Percentiles rank a stretch among this genome's conserved stretches.
These are phyloP conservation scores for Aspergillus sp. DNA, from an alignment of 2,329 filamentous ascomycete genomes.

Conservation along the genomic window DNA sequence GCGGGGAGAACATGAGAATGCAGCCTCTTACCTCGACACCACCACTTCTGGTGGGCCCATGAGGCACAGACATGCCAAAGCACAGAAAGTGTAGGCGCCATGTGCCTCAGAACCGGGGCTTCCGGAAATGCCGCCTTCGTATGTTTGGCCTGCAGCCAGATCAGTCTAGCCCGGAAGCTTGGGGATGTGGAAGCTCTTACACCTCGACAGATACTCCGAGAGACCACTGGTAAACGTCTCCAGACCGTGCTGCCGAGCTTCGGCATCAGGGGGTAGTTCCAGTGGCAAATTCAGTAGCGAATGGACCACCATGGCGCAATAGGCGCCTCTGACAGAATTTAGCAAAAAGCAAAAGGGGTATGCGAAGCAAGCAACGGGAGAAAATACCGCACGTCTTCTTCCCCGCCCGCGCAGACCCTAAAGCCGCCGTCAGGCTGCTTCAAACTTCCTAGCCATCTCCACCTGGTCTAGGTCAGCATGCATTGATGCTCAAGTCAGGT, in stretches of 20 bases:
- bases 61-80: constrained; percentile 83
- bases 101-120: constrained; percentile 88
- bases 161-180: constrained; percentile 10
- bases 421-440: constrained; percentile 93
- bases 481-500: constrained; percentile 1
- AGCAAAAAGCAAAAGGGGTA: constrained; percentile 7
- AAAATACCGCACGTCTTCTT: constrained; percentile 81
- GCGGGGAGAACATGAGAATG: neutral
- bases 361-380: constrained; percentile 19
- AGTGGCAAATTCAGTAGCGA: constrained; percentile 81
- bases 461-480: constrained; percentile 49
- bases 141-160: constrained; percentile 71
- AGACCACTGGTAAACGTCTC: constrained; percentile 71
- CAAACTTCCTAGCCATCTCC: constrained; percentile 83
- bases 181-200: constrained; percentile 54
- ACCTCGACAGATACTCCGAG: constrained; percentile 76
- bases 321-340: constrained; percentile 68
- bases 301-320: constrained; percentile 84
- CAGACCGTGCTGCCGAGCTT: constrained; percentile 64
- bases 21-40: constrained; percentile 65
- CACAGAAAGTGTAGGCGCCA: constrained; percentile 95
- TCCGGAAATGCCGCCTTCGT: constrained; percentile 88
- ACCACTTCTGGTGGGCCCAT: constrained; percentile 75
- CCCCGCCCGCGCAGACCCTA: constrained; percentile 78
- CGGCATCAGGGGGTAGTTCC: constrained; percentile 71